Base-by-base conservation (phyloP, 202 grass and related monocot species). In the Brachypodium distachyon region DNA sequence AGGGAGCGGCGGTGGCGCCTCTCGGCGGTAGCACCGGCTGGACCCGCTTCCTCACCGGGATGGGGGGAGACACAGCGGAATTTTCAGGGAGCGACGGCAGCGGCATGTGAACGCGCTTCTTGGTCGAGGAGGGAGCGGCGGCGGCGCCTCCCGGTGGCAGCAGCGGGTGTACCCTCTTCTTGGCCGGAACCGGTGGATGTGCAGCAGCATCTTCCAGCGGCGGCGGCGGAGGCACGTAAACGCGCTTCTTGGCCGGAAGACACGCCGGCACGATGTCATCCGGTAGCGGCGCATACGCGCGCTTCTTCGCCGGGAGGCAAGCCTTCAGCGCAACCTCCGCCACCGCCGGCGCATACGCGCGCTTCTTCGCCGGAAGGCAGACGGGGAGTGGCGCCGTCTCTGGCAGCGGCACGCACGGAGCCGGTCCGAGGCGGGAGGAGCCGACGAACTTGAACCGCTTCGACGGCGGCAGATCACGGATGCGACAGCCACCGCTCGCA, bases 361-460 rank as follows among this genome's bases (percentile, higher is more conserved):
- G 70, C 74, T 87, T 87, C 74, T 83, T 83, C 19, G 61, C 85
- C 40, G 85, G 85, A 34, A 83, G 68, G 52, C 85, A 87, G 1
- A 10, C 4, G 6, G 33, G 8, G 26, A 22, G 26, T 0, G 50
- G 25, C n/a, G 9, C 72, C 29, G 25, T 33, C 34, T 77, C 70
- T 39, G 12, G 56, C 23, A 17, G 37, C 23, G 34, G 17, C 22
- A 42, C 11, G 58, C 16, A 4, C 34, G 58, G 47, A 26, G 60
- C 9, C 37, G 19, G 36, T 23, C 25, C 60, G 12, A 43, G 60
- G 19, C 53, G 16, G 71, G 66, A 29, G 46, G 66, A 29, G 46
- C 75, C 72, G 52, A 80, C 76, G 59, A 77, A 71, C 73, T 88
- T 87, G 89, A 94, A 92, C 66, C 94, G 86, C 76, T 94, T 97